Conservation (phyloP, 352 stramenopile genomes). For the Phytopythium oedochilum region DNA sequence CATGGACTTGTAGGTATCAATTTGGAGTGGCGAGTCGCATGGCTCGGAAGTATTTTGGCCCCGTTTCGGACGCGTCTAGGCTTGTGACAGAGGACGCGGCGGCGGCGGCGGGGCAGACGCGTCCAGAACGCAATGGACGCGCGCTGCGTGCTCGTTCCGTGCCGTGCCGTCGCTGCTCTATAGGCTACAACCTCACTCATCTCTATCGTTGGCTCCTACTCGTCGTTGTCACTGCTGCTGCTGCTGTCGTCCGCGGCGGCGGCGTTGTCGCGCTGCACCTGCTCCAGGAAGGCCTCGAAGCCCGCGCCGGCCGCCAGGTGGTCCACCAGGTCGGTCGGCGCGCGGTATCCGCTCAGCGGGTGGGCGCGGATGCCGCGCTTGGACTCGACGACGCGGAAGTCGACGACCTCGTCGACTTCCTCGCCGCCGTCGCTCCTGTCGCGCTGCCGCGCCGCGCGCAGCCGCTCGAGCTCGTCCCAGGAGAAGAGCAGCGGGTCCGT, state of each 20-base stretch:
- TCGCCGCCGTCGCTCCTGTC: constrained; percentile 23
- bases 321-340: constrained; percentile 80
- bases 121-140: constrained; percentile 1
- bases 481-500: constrained; percentile 93
- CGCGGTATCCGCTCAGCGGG: constrained; percentile 71
- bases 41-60: neutral
- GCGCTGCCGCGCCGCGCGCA: constrained; percentile 11
- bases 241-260: constrained; percentile 10
- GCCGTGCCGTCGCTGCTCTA: neutral
- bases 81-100: too few relatives aligned
- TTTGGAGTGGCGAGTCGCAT: neutral
- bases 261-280: constrained; percentile 78
- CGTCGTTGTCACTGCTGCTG: constrained; percentile 11
- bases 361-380: constrained; percentile 57
- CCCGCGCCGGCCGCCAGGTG: constrained; percentile 61
- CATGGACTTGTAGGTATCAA: neutral
- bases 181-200: too few relatives aligned
- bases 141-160: neutral
- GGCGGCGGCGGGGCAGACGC: neutral
- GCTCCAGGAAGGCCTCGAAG: constrained; percentile 80
- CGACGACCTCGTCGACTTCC: constrained; percentile 37
- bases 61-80: too few relatives aligned
- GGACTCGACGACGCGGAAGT: constrained; percentile 80
- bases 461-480: constrained; percentile 80
- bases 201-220: constrained; percentile 3